Conservation (phyloP, 345 rosid species). For the Capsella bursapastoris region DNA sequence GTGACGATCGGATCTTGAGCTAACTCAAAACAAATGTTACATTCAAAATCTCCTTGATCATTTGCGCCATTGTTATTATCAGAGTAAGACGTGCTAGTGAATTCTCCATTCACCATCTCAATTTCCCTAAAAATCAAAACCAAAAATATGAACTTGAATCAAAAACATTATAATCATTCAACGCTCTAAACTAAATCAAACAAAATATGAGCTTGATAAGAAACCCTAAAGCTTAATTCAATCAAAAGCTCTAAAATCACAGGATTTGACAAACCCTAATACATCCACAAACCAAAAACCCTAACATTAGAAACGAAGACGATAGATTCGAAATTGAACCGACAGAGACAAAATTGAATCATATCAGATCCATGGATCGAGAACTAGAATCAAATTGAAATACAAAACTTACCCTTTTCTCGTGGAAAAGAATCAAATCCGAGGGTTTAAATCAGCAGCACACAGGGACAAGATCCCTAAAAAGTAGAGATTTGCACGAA, state of each 20-base stretch:
- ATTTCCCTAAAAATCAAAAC: not conserved
- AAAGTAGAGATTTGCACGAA: slow-evolving; percentile 34
- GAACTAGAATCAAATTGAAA: not conserved
- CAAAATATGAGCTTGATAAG: not conserved
- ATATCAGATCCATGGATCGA: not conserved
- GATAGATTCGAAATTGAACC: slow-evolving; percentile 12
- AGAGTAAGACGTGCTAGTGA: slow-evolving; percentile 51
- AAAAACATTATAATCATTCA: not conserved
- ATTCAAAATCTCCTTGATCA: slow-evolving; percentile 84
- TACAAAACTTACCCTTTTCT: not conserved
- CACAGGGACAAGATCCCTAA: slow-evolving; percentile 23
- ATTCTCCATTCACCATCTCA: slow-evolving; percentile 64
- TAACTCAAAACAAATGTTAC: slow-evolving; percentile 93
- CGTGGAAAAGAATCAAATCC: not conserved
- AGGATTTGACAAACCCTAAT: not conserved
- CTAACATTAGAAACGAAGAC: slow-evolving; percentile 11
- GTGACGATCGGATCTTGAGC: slow-evolving; percentile 92
- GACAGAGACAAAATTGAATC: slow-evolving; percentile 11
- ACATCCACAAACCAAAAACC: slow-evolving; percentile 11
- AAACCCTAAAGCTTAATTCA: not conserved
- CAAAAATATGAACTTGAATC: not conserved
- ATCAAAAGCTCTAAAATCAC: slow-evolving; percentile 6
- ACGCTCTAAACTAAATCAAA: not conserved
- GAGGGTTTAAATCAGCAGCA: not conserved
- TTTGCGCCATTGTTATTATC: slow-evolving; percentile 46